Conservation (phyloP, 2,329 filamentous ascomycete species). For the Capronia americana region DNA sequence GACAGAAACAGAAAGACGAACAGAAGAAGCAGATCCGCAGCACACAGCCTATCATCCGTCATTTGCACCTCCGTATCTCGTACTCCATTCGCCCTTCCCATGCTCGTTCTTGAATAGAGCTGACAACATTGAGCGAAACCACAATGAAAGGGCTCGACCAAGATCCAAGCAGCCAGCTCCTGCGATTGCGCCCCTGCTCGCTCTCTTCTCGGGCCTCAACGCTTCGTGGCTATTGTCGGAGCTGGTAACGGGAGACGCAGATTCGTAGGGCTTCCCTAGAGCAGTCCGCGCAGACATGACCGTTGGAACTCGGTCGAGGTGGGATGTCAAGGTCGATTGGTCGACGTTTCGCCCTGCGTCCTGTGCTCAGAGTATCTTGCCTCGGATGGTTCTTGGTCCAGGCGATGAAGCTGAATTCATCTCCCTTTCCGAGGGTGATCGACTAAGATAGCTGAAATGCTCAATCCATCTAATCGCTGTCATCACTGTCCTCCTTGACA, state of each 20-base stretch:
- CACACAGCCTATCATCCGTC: neutral
- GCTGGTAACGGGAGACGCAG: no score
- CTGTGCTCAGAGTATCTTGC: neutral
- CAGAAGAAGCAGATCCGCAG: neutral
- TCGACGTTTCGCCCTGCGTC: neutral
- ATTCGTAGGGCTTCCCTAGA: neutral
- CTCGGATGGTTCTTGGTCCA: neutral
- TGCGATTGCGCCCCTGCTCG: neutral
- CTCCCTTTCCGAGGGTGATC: neutral
- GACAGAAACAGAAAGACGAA: neutral
- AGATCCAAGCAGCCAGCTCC: neutral
- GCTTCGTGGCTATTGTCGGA: neutral
- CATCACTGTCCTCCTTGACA: conserved; percentile 37
- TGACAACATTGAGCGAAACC: neutral
- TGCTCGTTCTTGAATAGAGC: neutral
- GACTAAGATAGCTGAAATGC: neutral
- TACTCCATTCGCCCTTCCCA: neutral
- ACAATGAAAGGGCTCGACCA: neutral
- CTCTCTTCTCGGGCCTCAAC: neutral
- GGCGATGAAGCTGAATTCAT: neutral
- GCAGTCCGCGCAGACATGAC: neutral
- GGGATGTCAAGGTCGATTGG: neutral
- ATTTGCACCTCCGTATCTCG: neutral
- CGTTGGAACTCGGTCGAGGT: neutral
- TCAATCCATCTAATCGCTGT: conserved; percentile 24